Percentiles rank a stretch among this genome's conserved stretches.
Conservation (phyloP, 2,329 filamentous ascomycete species). For the Apiospora saccharicola region DNA sequence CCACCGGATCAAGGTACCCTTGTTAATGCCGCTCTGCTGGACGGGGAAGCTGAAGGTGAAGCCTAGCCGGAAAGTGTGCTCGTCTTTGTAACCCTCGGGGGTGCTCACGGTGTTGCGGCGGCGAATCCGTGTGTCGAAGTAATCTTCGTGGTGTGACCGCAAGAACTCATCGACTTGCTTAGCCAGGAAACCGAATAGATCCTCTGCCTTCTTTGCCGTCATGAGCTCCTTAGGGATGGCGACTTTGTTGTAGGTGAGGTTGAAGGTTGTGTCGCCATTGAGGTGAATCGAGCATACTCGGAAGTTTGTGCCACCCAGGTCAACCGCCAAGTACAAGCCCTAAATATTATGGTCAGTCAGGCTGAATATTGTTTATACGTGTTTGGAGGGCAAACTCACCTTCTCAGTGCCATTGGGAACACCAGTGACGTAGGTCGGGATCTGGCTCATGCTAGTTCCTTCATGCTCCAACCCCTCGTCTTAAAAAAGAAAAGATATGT, state of each 20-base stretch:
- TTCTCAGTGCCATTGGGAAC: constrained; percentile 98
- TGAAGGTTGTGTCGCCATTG: constrained; percentile 94
- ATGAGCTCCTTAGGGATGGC: constrained; percentile 90
- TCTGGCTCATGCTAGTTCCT: constrained; percentile 87
- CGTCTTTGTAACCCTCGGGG: constrained; percentile 67
- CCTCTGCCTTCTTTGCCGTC: constrained; percentile 83
- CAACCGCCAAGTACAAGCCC: constrained; percentile 95
- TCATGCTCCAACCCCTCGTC: constrained; percentile 83
- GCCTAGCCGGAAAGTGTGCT: constrained; percentile 90
- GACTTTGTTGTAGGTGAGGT: constrained; percentile 90
- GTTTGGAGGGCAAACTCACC: constrained; percentile 56
- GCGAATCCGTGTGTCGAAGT: constrained; percentile 75
- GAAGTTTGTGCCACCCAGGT: constrained; percentile 98
- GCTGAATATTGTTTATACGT: background rate
- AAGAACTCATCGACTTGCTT: constrained; percentile 92
- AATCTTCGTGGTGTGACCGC: constrained; percentile 84
- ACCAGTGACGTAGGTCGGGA: constrained; percentile 94
- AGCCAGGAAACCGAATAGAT: constrained; percentile 92
- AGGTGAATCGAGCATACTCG: constrained; percentile 94
- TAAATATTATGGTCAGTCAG: constrained; percentile 45
- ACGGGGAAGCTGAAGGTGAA: constrained; percentile 99
- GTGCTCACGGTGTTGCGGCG: constrained; percentile 68
- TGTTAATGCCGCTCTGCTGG: constrained; percentile 93
- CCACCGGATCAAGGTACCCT: constrained; percentile 93
- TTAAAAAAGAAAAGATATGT: constrained; percentile 44